Base-by-base conservation (phyloP, 2,329 filamentous ascomycete genomes). In the Monosporascus sp. region DNA sequence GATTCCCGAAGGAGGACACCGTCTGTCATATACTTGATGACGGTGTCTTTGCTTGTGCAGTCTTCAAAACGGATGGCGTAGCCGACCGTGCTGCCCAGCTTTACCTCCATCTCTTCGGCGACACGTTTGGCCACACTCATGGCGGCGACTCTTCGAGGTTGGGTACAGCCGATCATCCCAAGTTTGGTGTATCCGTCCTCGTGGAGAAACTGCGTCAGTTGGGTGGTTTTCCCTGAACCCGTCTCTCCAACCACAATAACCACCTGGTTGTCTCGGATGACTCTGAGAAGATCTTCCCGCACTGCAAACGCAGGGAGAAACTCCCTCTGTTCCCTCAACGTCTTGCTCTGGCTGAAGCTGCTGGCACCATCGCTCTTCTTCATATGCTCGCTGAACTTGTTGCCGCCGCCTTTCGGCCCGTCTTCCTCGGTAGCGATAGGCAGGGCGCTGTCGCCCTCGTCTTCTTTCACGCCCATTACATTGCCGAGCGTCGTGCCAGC, bases 41-140 rank as follows among this genome's bases (percentile, higher is more conserved):
- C 80, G 0, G 94, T 99, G 54, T 97, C 88, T 61, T 91, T 91
- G 76, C 91, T 96, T 1, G 94, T 99, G 71, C 92, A 97, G 69
- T 99, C 95, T 68, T 99, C 94, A 65, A 99, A 99, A 51, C 94
- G 91, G 68, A 99, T 99, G 1, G 94, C 91, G 70, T 99, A 99
- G 31, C 94, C 94, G 38, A 99, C 95, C 0, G 87, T 82, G 53
- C 87, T 86, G 48, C 94, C 94, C 9, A 99, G 77, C 53, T 87
- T 87, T 45, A 96, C 91, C 62, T 96, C 90, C 95, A 99, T 99
- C 74, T 99, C 94, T 73, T 99, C 94, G 54, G 90, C 91, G 40
- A 99, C 94, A 77, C 94, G 91, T 71, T 97, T 97, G 2, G 94
- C 94, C 27, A 99, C 94, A 73, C 92, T 97, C 94, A 99, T 99